Evolutionary conservation across 805 yeast species (phyloP).

Genomic region (Ogataea nakhonphanomensis): DNA sequence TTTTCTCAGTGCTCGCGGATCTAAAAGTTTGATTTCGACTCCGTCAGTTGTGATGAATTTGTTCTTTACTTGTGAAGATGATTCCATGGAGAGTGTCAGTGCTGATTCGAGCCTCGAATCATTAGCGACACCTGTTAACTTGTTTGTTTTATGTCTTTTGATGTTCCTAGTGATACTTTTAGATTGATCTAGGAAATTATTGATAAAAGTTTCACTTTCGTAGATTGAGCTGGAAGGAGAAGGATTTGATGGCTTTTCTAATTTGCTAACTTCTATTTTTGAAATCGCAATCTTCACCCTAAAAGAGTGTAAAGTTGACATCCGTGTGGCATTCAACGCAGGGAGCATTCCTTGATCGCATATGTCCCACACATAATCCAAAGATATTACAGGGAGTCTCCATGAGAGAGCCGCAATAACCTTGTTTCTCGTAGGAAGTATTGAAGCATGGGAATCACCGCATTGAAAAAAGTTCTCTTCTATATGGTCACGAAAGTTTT

Average conservation of each 20-base stretch:
- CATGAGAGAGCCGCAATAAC: conserved; percentile 56
- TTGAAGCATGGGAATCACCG: background rate
- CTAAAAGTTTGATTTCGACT: background rate
- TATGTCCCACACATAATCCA: conserved; percentile 53
- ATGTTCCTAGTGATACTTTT: too few species aligned
- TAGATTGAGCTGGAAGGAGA: too few species aligned
- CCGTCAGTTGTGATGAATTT: background rate
- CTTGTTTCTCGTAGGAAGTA: conserved; percentile 37
- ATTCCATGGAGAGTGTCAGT: too few species aligned
- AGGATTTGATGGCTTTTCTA: too few species aligned
- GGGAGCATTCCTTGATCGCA: conserved; percentile 38
- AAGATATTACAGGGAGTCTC: conserved; percentile 55
- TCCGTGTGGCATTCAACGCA: background rate
- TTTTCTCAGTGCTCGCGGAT: background rate
- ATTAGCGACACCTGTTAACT: too few species aligned
- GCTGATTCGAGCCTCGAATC: too few species aligned
- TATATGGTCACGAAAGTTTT: background rate
- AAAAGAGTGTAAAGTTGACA: background rate
- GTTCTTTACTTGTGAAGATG: too few species aligned
- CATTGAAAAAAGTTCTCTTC: background rate
- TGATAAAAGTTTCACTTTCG: too few species aligned
- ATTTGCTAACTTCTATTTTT: too few species aligned
- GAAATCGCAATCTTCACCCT: too few species aligned
- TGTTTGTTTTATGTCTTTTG: too few species aligned
- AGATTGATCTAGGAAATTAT: too few species aligned